Evolutionary conservation across 305 asterid genomes (phyloP).

Genomic region (Petunia hybrid): DNA sequence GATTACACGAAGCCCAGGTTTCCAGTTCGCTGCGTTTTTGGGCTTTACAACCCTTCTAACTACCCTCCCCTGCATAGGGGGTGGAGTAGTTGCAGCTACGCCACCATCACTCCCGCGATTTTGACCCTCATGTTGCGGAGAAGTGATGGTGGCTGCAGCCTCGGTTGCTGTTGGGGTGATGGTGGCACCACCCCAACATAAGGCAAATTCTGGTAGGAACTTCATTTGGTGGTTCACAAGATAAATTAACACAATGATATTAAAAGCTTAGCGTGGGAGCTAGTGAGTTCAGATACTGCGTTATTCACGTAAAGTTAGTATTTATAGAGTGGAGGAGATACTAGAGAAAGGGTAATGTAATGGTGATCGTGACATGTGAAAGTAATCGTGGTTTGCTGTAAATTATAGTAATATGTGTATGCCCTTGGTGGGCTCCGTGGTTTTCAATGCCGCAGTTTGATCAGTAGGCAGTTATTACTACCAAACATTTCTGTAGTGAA

Average conservation of each 20-base stretch:
- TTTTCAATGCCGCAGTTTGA: neutral
- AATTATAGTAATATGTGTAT: neutral
- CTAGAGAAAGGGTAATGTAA: neutral
- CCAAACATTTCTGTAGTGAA: neutral
- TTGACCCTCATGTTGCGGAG: neutral
- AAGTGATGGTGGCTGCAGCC: neutral
- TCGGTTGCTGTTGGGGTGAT: constrained; percentile 24
- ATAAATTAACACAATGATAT: neutral
- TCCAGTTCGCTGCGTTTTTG: constrained; percentile 32
- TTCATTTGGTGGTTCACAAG: constrained; percentile 29
- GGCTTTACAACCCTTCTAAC: constrained; percentile 3
- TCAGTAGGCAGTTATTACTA: neutral
- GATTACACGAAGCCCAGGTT: constrained; percentile 37
- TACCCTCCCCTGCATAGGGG: neutral
- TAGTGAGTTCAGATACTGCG: neutral
- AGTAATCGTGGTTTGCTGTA: neutral
- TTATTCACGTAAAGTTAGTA: neutral
- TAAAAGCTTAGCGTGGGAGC: neutral
- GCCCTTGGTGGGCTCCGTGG: constrained; percentile 19
- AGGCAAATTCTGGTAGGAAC: constrained; percentile 30
- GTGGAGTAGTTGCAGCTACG: constrained; percentile 8
- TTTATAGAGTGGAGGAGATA: neutral
- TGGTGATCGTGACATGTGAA: neutral
- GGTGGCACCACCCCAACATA: constrained; percentile 39
- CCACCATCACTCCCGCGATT: neutral